Evolutionary conservation across 257 asterid species (phyloP).

Genomic region (Buddleja alternifolia): DNA sequence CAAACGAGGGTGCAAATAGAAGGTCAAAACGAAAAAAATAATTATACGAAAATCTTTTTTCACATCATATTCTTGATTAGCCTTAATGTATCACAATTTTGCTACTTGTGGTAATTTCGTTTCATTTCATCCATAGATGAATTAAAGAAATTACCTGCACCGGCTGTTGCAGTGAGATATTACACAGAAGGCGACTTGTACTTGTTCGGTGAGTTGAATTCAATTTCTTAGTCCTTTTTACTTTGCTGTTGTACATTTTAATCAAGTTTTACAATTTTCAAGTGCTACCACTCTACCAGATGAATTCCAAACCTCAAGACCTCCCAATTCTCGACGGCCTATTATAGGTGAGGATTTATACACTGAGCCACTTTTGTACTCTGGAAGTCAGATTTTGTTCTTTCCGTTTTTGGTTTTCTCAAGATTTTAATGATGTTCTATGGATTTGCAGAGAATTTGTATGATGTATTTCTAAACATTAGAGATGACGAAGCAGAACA

Average conservation of each 20-base stretch:
- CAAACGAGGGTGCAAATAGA: background rate
- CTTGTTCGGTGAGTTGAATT: conserved; percentile 77
- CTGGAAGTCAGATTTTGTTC: background rate
- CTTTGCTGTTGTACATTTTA: background rate
- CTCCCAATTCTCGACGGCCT: conserved; percentile 84
- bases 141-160: conserved; percentile 71
- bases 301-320: conserved; percentile 88
- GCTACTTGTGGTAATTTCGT: conserved; percentile 25
- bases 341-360: conserved; percentile 63
- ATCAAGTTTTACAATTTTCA: conserved; percentile 1
- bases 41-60: background rate
- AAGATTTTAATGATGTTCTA: too few relatives aligned
- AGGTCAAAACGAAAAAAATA: background rate
- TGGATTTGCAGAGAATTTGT: conserved; percentile 69
- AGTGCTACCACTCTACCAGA: conserved; percentile 48
- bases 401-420: background rate
- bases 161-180: conserved; percentile 78
- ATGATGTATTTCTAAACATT: conserved; percentile 79
- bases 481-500: conserved; percentile 99
- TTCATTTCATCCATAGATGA: conserved; percentile 51
- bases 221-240: background rate
- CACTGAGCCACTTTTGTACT: background rate
- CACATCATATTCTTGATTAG: background rate
- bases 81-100: conserved; percentile 19
- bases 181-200: conserved; percentile 89